Evolutionary conservation across 176 grass and related monocot genomes (phyloP), one percentile per base, ranked within the genome.

Genomic region (Triticum timopheevii): DNA sequence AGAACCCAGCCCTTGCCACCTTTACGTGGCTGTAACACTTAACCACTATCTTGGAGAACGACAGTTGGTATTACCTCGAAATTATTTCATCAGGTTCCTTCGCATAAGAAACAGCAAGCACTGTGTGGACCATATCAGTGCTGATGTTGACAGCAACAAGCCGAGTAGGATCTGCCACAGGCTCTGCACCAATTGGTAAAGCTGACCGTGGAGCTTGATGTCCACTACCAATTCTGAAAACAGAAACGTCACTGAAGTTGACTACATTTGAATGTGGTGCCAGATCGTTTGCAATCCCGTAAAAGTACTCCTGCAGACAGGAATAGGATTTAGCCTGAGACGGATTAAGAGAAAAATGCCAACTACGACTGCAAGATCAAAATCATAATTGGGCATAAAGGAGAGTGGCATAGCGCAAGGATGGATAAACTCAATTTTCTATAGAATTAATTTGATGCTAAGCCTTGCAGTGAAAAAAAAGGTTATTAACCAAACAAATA

Each of bases 261-360:
- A 99, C 86, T 61, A 96, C 86, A 90, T 96, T 99, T 85, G 97
- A 96, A 73, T 94, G 97, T 68, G 97, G 94, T 35, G 97, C 95
- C 11, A 99, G 72, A 91, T 99, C 97, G 84, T 96, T 99, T 80
- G 89, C 62, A 76, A 94, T 89, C 44, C 97, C 97, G 49, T 99
- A 99, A 79, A 99, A 99, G 66, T 99, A 99, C 84, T 99, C 97
- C 97, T 96, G 82, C 30, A 83, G 79, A 74, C 15, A 81, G 61
- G 19, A 22, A 15, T 76, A 35, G 10, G 45, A n/a, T 34, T 81
- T 80, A 52, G 77, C 9, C 54, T 52, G 76, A 54, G 76, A 9
- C 3, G 83, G 75, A 67, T 34, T 9, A 73, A 65, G 16, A 78
- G 16, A 23, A 0, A 82, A 28, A 76, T 24, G 8, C 13, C 50